phyloP scores from a whole-genome alignment of 2,329 filamentous ascomycete species.

The Orbilia brochopaga region DNA sequence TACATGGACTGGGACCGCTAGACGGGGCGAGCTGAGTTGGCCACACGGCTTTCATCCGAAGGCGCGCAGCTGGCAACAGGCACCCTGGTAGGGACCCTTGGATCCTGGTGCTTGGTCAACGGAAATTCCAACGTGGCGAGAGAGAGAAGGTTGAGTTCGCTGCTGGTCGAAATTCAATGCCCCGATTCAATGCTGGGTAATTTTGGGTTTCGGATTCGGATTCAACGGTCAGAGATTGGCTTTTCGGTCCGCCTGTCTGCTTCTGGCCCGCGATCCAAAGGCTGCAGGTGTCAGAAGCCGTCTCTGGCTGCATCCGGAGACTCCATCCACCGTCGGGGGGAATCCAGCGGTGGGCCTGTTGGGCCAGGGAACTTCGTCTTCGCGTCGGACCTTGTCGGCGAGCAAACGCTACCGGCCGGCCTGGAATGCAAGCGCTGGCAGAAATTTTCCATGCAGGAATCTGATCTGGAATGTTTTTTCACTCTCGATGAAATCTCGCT shows the following conservation, averaged over 20 bases:
- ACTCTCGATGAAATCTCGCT: neutral
- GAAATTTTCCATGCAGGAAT: neutral
- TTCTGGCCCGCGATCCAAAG: neutral
- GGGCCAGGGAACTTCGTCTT: constrained; percentile 1
- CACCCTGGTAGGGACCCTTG: constrained; percentile 12
- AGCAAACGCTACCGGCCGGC: neutral
- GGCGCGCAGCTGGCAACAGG: neutral
- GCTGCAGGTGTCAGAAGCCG: neutral
- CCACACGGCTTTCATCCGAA: constrained; percentile 28
- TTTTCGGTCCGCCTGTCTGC: neutral
- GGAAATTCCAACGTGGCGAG: constrained; percentile 5
- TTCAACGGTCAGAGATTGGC: neutral
- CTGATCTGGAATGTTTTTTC: neutral
- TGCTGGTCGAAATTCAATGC: neutral
- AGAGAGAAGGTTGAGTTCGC: constrained; percentile 3
- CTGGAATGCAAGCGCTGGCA: constrained; percentile 2
- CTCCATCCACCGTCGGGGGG: neutral
- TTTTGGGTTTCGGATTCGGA: neutral
- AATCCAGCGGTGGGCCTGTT: neutral
- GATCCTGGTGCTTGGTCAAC: constrained; percentile 5
- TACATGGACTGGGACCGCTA: neutral
- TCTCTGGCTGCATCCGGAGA: constrained; percentile 1
- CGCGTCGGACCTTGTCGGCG: neutral
- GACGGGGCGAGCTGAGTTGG: constrained; percentile 2
- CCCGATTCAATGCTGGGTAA: neutral